Evolutionary conservation across 2,329 filamentous ascomycete genomes (phyloP).

Genomic region (Thelonectria blattea): DNA sequence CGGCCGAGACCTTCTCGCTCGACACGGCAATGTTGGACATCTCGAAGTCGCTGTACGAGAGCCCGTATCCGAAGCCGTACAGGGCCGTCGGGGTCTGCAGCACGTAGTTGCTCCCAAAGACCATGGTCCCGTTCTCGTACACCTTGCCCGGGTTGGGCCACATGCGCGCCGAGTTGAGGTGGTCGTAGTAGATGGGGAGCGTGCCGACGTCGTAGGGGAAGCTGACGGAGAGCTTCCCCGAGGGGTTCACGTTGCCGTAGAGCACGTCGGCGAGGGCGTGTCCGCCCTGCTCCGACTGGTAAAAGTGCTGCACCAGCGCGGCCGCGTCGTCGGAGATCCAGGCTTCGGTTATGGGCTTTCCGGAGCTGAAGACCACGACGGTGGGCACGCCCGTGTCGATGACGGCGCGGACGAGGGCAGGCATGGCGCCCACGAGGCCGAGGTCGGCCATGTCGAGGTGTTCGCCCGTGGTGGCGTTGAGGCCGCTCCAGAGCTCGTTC

Average conservation of each 20-base stretch:
- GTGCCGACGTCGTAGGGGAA: constrained; percentile 72
- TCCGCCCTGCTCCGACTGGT: constrained; percentile 72
- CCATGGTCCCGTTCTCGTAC: constrained; percentile 63
- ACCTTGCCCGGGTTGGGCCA: constrained; percentile 59
- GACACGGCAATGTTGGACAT: constrained; percentile 62
- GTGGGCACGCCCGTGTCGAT: constrained; percentile 71
- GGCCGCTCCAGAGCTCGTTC: constrained; percentile 69
- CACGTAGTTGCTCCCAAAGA: constrained; percentile 71
- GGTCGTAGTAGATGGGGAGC: constrained; percentile 74
- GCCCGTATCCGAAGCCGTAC: constrained; percentile 71
- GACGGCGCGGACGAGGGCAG: constrained; percentile 68
- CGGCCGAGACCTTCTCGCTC: constrained; percentile 50
- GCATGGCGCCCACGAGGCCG: constrained; percentile 73
- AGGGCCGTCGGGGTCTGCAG: constrained; percentile 63
- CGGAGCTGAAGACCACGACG: constrained; percentile 70
- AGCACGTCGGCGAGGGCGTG: constrained; percentile 70
- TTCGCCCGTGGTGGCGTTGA: constrained; percentile 78
- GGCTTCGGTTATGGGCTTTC: constrained; percentile 74
- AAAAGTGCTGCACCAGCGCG: constrained; percentile 76
- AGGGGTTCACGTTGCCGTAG: constrained; percentile 69
- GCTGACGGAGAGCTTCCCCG: constrained; percentile 69
- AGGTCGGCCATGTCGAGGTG: constrained; percentile 71
- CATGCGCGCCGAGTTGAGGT: constrained; percentile 68
- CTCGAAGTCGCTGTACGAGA: constrained; percentile 68
- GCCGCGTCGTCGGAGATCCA: constrained; percentile 72